A percentile compares a stretch with the other conserved stretches of the same genome.
Conservation (phyloP, 805 yeast species). For the Lipomyces japonicus region DNA sequence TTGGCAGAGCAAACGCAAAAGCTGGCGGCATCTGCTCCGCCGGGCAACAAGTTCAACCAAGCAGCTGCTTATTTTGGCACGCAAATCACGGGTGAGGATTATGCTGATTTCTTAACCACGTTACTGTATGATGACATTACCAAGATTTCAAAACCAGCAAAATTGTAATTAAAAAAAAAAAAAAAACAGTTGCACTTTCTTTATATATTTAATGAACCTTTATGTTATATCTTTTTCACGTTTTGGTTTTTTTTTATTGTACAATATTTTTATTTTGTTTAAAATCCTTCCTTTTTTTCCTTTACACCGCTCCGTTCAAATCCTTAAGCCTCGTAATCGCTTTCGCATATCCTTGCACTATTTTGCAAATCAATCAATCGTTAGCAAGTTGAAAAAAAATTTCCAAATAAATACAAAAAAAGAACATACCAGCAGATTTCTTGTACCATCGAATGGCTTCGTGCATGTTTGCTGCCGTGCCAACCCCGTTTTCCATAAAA, state of each 20-base stretch:
- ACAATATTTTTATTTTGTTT: no score
- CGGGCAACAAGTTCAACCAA: constrained; percentile 48
- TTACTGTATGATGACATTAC: constrained; percentile 26
- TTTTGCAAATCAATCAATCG: neutral
- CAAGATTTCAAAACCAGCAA: constrained; percentile 11
- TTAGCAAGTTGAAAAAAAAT: neutral
- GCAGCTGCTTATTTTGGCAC: constrained; percentile 60
- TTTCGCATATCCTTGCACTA: constrained; percentile 17
- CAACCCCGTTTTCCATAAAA: constrained; percentile 67
- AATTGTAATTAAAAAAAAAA: constrained; percentile 11
- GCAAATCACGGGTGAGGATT: constrained; percentile 60
- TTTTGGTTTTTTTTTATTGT: no score
- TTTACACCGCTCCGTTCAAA: no score
- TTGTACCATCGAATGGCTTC: constrained; percentile 55
- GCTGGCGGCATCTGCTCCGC: constrained; percentile 46
- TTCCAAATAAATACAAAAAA: neutral
- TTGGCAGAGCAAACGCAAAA: constrained; percentile 56
- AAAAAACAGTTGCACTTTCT: neutral
- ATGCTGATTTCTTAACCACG: constrained; percentile 64
- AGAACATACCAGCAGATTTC: constrained; percentile 50
- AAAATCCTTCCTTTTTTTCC: no score
- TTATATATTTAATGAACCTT: no score
- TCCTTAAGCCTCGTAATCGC: constrained; percentile 21
- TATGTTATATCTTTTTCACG: no score
- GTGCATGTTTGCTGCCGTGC: constrained; percentile 48